Evolutionary conservation across 1,139 yeast species (phyloP), one percentile per base, ranked within the genome.

Genomic region (Saccharomyces pastorianus): DNA sequence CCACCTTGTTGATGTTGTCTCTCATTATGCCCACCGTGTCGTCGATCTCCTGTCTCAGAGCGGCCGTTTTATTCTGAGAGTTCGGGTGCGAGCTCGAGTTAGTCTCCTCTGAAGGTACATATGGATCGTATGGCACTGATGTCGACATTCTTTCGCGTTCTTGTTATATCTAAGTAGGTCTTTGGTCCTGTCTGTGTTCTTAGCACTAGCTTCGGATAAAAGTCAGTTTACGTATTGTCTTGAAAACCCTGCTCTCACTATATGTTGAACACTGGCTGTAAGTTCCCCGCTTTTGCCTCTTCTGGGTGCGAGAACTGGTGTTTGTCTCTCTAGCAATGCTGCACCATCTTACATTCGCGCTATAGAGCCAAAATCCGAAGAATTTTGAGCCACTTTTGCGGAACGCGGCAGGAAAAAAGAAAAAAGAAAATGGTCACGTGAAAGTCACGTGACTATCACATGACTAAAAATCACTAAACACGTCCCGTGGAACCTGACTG

Each of bases 11-110:
- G 74, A 93, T 89, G 76, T 95, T 93, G 66, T 93, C 96, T 73
- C 98, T 82, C 99, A 93, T 95, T 70, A 91, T 87, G 32, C 96
- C 98, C 48, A 95, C 98, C 27, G 99, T 91, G 69, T 89, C 97
- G 71, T 90, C 96, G 70, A 90, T 89, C 79, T 90, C 96, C 48
- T 93, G 93, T 72, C 87, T 93, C 68, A 88, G 82, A 60, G 90
- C 90, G 44, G 95, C 95, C 34, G 95, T 85, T 71, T 87, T 83
- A 65, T 27, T 48, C 46, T 52, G 81, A 76, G 66, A 76, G 67
- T 49, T 67, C 58, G 55, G 79, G 73, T 26, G n/a, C 11, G 48
- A 25, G 13, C 29, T 46, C n/a, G 48, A 27, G 28, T 25, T 46
- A 32, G 23, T n/a, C 64, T 80, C 82, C 58, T 69, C 77, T 61